Percentiles rank a stretch among this genome's conserved stretches.
Conservation (phyloP, 2,329 filamentous ascomycete species). For the Stylonectria norvegica region DNA sequence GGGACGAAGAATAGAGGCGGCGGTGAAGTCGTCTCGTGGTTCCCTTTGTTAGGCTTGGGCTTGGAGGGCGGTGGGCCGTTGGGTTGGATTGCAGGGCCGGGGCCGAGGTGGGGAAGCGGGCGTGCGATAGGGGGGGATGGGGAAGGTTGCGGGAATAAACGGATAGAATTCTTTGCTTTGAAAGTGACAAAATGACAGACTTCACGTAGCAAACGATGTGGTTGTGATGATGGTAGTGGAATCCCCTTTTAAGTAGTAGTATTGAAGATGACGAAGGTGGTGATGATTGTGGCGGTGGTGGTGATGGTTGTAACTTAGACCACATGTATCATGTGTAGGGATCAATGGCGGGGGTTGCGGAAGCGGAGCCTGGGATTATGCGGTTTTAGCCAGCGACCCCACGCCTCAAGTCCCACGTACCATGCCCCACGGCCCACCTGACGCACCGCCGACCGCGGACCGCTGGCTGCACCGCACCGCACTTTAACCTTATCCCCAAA, state of each 20-base stretch:
- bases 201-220: slow-evolving; percentile 6
- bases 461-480: too few species aligned
- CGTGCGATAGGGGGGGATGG: neutral
- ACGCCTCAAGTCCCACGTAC: too few species aligned
- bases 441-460: too few species aligned
- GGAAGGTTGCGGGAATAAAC: neutral
- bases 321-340: too few species aligned
- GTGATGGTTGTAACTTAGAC: too few species aligned
- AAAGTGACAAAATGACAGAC: slow-evolving; percentile 5
- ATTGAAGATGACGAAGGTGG: neutral
- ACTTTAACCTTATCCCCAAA: too few species aligned
- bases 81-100: slow-evolving; percentile 29
- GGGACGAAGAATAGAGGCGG: slow-evolving; percentile 4
- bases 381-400: too few species aligned
- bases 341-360: slow-evolving; percentile 7
- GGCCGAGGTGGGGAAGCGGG: slow-evolving; percentile 21
- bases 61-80: slow-evolving; percentile 29
- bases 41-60: slow-evolving; percentile 26
- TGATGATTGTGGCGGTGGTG: slow-evolving; percentile 1
- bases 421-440: too few species aligned
- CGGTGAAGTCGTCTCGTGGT: slow-evolving; percentile 9
- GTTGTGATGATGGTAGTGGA: neutral
- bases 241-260: neutral
- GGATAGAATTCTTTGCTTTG: too few species aligned
- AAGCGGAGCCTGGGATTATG: too few species aligned